A percentile compares a stretch with the other conserved stretches of the same genome.
These are phyloP conservation scores for Syzygium jambos DNA, from an alignment of 345 rosid species.

Conservation along the genomic window DNA sequence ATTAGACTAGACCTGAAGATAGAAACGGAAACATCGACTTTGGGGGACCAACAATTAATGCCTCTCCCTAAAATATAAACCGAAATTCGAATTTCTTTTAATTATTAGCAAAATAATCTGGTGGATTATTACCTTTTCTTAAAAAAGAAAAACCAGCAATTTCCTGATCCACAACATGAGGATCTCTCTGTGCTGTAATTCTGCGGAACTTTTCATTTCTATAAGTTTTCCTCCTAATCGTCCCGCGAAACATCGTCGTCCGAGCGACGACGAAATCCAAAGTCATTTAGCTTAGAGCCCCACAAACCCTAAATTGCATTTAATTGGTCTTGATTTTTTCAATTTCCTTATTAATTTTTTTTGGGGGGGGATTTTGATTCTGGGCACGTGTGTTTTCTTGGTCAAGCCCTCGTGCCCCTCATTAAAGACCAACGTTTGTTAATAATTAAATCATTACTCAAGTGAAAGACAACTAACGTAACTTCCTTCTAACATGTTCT, in stretches of 20 bases:
- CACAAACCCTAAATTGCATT: neutral
- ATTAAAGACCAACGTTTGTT: neutral
- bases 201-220: neutral
- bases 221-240: neutral
- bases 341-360: neutral
- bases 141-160: neutral
- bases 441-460: neutral
- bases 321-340: neutral
- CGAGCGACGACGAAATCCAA: neutral
- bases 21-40: neutral
- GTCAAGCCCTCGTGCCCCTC: neutral
- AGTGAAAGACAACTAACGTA: neutral
- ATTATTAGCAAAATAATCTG: neutral
- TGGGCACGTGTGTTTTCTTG: neutral
- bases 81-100: neutral
- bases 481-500: neutral
- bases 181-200: neutral
- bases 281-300: neutral
- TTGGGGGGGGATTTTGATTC: neutral
- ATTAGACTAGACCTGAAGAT: neutral
- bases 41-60: neutral
- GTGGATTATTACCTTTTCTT: neutral
- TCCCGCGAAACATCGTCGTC: neutral
- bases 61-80: neutral
- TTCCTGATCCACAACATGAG: neutral